Evolutionary conservation across 805 yeast species (phyloP).

Genomic region (Dipodascus geniculatus): DNA sequence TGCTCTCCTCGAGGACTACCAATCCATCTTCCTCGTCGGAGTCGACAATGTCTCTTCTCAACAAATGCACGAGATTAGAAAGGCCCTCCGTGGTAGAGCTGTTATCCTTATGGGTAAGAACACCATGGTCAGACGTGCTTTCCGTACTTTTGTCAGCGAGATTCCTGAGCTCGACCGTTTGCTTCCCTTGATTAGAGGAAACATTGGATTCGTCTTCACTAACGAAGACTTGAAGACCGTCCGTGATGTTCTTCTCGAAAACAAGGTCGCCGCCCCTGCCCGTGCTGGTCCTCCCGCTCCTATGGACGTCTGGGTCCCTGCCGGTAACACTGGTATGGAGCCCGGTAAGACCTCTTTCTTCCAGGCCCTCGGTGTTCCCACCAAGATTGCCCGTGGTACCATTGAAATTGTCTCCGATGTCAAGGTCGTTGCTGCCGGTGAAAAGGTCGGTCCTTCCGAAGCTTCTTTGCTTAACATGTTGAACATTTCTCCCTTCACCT

Average conservation of each 20-base stretch:
- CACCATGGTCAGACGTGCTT: slow-evolving; percentile 99
- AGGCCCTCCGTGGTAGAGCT: slow-evolving; percentile 87
- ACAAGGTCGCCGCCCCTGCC: slow-evolving; percentile 99
- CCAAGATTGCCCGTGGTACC: slow-evolving; percentile 99
- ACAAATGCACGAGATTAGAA: slow-evolving; percentile 99
- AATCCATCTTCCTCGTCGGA: slow-evolving; percentile 97
- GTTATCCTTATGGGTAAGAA: slow-evolving; percentile 99
- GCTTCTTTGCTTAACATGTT: slow-evolving; percentile 98
- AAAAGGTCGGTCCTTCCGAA: slow-evolving; percentile 97
- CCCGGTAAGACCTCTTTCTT: slow-evolving; percentile 99
- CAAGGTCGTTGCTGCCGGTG: slow-evolving; percentile 79
- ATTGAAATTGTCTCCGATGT: slow-evolving; percentile 97
- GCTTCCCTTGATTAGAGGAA: slow-evolving; percentile 92
- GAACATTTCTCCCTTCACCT: slow-evolving; percentile 99
- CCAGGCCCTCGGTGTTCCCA: slow-evolving; percentile 99
- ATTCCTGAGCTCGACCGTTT: slow-evolving; percentile 93
- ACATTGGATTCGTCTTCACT: slow-evolving; percentile 99
- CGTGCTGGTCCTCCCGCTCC: slow-evolving; percentile 99
- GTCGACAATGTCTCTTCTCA: slow-evolving; percentile 99
- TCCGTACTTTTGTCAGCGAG: slow-evolving; percentile 89
- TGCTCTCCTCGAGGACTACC: slow-evolving; percentile 91
- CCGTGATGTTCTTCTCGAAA: slow-evolving; percentile 77
- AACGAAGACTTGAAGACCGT: slow-evolving; percentile 84
- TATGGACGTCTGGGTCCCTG: slow-evolving; percentile 93
- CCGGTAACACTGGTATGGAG: slow-evolving; percentile 99